Evolutionary conservation across 2,329 filamentous ascomycete species (phyloP), one percentile per base, ranked within the genome.

Genomic region (Aspergillus fischeri): DNA sequence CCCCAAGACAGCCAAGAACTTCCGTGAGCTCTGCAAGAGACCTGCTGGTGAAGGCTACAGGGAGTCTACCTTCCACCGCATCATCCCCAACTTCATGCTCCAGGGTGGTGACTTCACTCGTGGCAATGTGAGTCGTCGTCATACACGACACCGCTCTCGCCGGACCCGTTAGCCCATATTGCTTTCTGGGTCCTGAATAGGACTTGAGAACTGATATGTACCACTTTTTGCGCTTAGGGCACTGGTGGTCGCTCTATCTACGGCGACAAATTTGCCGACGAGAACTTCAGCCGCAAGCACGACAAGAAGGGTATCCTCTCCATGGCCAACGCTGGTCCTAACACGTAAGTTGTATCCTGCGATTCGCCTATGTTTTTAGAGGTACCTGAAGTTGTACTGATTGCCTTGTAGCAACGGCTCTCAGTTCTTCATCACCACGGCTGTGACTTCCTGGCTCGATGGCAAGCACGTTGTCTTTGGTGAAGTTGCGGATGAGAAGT

Each of bases 71-170:
- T 96, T 96, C 88, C 91, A 96, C 85, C 91, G 92, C 70, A 88
- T 96, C 78, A 96, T 96, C 78, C 89, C 89, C 68, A 77, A 91
- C 57, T 96, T 96, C 85, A 96, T 96, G 92, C 88, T 96, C 70
- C 92, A 96, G 85, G 92, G 91, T 76, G 91, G 91, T 84, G 91
- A 96, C 84, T 95, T 95, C 83, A 95, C 91, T 79, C 89, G 89
- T 74, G 86, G 87, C 74, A 94, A 95, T 79, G 92, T 96, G 83
- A 77, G 90, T 80, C 56, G 47, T 10, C 10, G 44, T 25, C 44
- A 14, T 47, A 6, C 4, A 27, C 9, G 24, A 4, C n/a, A 2
- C 44, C 21, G 8, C 11, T 11, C 44, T 24, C 21, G 24, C 44
- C 11, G 24, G 44, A 17, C 9, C 44, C 4, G 44, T 17, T 47